Evolutionary conservation across 1,284 basidiomycete species (phyloP).

Genomic region (Farysia itapuensis): DNA sequence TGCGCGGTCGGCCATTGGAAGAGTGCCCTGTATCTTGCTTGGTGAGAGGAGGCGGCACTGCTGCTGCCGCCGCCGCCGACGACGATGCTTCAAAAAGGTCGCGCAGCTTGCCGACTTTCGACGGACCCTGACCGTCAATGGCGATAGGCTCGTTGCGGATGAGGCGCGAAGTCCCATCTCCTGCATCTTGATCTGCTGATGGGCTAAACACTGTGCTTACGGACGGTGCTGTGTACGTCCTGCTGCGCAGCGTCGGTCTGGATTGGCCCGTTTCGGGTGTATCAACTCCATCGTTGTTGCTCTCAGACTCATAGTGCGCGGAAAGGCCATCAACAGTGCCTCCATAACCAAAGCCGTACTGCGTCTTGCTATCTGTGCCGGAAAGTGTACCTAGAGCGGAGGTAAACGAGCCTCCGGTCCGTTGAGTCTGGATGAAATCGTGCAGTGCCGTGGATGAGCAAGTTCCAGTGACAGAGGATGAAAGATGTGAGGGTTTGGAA

Average conservation of each 20-base stretch:
- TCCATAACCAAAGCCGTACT: conserved; percentile 27
- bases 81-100: conserved; percentile 19
- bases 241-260: conserved; percentile 8
- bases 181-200: conserved; percentile 4
- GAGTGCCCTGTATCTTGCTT: conserved; percentile 16
- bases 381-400: conserved; percentile 7
- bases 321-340: conserved; percentile 22
- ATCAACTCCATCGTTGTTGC: not conserved
- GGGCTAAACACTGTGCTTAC: conserved; percentile 20
- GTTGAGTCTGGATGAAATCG: conserved; percentile 39
- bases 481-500: conserved; percentile 44
- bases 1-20: conserved; percentile 10
- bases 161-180: conserved; percentile 11
- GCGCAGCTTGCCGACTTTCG: conserved; percentile 25
- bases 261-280: not conserved
- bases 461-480: conserved; percentile 41
- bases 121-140: conserved; percentile 22
- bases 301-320: conserved; percentile 12
- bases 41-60: conserved; percentile 1
- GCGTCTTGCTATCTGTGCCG: conserved; percentile 18
- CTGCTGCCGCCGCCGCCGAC: too few species aligned
- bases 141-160: conserved; percentile 26
- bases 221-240: conserved; percentile 33
- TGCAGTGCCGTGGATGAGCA: conserved; percentile 46
- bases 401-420: conserved; percentile 31